Evolutionary conservation across 2,329 filamentous ascomycete species (phyloP).

Genomic region (Trichoderma cornu-damae): DNA sequence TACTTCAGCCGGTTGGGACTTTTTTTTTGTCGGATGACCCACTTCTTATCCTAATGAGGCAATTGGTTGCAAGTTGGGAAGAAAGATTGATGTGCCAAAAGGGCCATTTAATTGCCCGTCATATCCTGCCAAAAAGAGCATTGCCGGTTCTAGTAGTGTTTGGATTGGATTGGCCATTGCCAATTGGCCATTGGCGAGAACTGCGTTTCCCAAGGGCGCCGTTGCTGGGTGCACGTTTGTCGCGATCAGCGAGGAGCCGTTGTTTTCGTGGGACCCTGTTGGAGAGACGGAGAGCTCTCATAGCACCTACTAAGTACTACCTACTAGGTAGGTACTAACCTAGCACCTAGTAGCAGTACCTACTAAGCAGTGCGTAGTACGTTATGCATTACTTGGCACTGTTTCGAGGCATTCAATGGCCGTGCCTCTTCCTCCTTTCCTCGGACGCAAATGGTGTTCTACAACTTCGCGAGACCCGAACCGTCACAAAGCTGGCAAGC

Average conservation of each 20-base stretch:
- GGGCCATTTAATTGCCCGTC: background rate
- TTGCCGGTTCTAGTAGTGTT: no score
- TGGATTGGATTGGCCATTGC: no score
- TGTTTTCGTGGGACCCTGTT: no score
- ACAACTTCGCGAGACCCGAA: background rate
- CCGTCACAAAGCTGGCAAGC: background rate
- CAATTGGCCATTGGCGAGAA: background rate
- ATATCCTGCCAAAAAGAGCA: background rate
- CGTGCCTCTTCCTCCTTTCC: background rate
- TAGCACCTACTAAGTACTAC: no score
- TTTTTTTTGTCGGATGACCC: background rate
- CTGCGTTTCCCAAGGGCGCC: background rate
- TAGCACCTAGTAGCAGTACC: no score
- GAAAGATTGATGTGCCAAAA: no score
- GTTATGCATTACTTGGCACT: no score
- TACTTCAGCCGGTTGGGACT: slow-evolving; percentile 13
- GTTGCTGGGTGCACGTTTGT: background rate
- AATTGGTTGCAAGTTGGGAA: slow-evolving; percentile 1
- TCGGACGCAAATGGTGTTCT: background rate
- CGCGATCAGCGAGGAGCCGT: no score
- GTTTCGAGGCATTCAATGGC: no score
- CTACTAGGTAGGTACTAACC: no score
- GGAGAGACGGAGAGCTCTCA: no score
- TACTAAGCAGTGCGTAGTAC: no score
- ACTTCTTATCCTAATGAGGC: slow-evolving; percentile 6